phyloP scores from a whole-genome alignment of 352 stramenopile genomes.

The Phytophthora niederhauseri region DNA sequence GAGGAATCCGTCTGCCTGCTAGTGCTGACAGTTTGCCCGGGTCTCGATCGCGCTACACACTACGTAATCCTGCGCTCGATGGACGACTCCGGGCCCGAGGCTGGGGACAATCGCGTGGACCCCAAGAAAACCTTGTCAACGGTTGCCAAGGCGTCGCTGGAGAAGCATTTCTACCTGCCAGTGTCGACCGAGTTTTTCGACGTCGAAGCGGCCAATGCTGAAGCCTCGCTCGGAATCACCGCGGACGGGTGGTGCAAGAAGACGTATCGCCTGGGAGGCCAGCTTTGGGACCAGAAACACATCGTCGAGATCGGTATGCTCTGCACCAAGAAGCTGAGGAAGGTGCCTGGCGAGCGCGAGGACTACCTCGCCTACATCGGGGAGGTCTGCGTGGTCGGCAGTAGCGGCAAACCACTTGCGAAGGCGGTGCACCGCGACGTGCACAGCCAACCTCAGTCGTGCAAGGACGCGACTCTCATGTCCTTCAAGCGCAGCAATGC shows the following conservation, averaged over 20 bases:
- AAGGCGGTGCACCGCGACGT: conserved; percentile 24
- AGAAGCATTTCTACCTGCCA: conserved; percentile 47
- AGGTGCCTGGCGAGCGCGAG: conserved; percentile 26
- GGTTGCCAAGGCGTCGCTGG: conserved; percentile 31
- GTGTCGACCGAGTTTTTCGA: conserved; percentile 34
- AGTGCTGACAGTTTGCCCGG: conserved; percentile 47
- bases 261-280: conserved; percentile 42
- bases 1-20: conserved; percentile 40
- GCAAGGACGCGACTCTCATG: conserved; percentile 26
- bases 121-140: conserved; percentile 32
- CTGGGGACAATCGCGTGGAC: conserved; percentile 8
- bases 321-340: conserved; percentile 37
- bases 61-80: conserved; percentile 46
- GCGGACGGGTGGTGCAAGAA: conserved; percentile 43
- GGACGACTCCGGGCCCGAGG: conserved; percentile 24
- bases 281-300: conserved; percentile 52
- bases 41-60: conserved; percentile 44
- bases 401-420: conserved; percentile 15
- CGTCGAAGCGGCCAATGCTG: conserved; percentile 19
- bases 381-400: conserved; percentile 40
- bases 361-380: conserved; percentile 41
- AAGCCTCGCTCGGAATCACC: conserved; percentile 29
- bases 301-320: conserved; percentile 50
- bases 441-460: conserved; percentile 26
- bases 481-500: conserved; percentile 26